Conservation (phyloP, 331 rosid species). For the Malus hybrid region DNA sequence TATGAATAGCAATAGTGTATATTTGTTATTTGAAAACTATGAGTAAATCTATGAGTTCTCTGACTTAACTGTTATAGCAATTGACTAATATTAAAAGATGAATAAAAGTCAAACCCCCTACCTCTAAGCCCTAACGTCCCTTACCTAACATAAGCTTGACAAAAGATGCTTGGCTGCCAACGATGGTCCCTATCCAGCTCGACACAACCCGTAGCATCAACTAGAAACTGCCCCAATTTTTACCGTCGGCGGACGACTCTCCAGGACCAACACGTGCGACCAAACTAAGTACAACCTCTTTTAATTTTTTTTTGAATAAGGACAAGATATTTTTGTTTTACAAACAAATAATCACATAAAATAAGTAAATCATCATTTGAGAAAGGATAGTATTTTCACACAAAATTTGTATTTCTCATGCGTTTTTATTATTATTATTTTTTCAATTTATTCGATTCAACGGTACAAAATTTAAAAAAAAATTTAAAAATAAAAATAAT, state of each 20-base stretch:
- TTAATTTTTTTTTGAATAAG: too few relatives aligned
- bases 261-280: neutral
- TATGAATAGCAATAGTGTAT: too few relatives aligned
- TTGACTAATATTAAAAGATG: too few relatives aligned
- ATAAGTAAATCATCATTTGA: neutral
- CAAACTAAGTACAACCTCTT: neutral
- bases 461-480: rapidly evolving
- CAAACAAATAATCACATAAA: neutral
- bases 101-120: neutral
- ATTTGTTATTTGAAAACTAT: too few relatives aligned
- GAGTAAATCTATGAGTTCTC: too few relatives aligned
- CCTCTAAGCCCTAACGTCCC: neutral
- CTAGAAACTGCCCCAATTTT: neutral
- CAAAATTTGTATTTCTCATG: too few relatives aligned
- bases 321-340: neutral
- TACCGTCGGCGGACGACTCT: constrained; percentile 9
- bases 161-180: neutral
- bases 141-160: neutral
- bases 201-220: neutral
- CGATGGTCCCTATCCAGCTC: neutral
- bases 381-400: neutral
- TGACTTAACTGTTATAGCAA: too few relatives aligned
- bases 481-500: too few relatives aligned
- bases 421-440: too few relatives aligned
- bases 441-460: too few relatives aligned